Percentiles rank a stretch among this genome's conserved stretches.
Evolutionary conservation across 371 early-diverging fungal species (phyloP).

Genomic region (Phascolomyces articulosus): DNA sequence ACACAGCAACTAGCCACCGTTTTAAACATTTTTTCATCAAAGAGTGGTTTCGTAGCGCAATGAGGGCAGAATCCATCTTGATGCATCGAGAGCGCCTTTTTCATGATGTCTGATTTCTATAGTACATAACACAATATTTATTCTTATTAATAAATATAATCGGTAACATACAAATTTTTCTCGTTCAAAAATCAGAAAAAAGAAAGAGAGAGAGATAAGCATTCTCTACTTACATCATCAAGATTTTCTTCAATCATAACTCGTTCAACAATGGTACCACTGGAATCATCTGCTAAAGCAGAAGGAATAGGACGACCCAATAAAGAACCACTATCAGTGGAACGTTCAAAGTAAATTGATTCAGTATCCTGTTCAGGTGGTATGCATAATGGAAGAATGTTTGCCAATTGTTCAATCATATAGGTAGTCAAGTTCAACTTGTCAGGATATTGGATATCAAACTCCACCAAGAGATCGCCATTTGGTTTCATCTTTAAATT

Average conservation of each 20-base stretch:
- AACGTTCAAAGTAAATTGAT: not conserved
- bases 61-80: not conserved
- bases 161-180: too few species aligned
- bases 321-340: not conserved
- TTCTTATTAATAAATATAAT: too few species aligned
- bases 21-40: not conserved
- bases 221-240: not conserved
- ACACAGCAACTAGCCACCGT: not conserved
- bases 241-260: not conserved
- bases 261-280: not conserved
- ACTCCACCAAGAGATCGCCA: constrained; percentile 90
- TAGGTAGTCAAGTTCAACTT: constrained; percentile 62
- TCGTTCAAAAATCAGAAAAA: too few species aligned
- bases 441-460: constrained; percentile 93
- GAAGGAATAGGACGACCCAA: not conserved
- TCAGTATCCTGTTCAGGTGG: not conserved
- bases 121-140: too few species aligned
- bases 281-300: not conserved
- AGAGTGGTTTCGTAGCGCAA: not conserved
- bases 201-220: too few species aligned
- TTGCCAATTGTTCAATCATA: constrained; percentile 27
- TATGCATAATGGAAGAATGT: constrained; percentile 17
- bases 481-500: constrained; percentile 51
- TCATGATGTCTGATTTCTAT: not conserved
- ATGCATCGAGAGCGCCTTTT: not conserved